Evolutionary conservation across 331 rosid species (phyloP), one percentile per base, ranked within the genome.

Genomic region (Phaseolus coccineus): DNA sequence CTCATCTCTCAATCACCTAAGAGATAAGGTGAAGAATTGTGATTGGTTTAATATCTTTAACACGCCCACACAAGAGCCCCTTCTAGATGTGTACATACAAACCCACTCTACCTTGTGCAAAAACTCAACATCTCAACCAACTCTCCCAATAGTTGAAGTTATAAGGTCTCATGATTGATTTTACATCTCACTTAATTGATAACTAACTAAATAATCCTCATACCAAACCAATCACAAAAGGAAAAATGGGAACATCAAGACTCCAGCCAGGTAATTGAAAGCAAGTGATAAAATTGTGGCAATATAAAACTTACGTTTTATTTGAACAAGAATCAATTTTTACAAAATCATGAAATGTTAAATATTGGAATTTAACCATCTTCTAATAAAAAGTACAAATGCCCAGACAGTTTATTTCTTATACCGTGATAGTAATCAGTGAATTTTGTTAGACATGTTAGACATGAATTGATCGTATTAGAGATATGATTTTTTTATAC

Each of bases 141-240:
- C 42, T 28, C 24, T 62, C 24, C 68, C 68, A 62, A 31, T 62
- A 30, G 44, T 25, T 59, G 1, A 30, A 28, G 19, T 10, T 27
- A 59, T 12, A 9, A 30, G 8, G 19, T 30, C 25, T 46, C 58
- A 47, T 69, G 8, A 47, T 14, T 46, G 37, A 31, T 69, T 69
- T 69, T 25, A 44, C 6, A 47, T 46, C 58, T 62, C 53, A 19
- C 66, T 39, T 56, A 11, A 73, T 55, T 14, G 12, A 56, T 10
- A 73, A 8, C 30, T 37, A 73, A 73, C 77, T 50, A 53, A 53
- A 30, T 55, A 55, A 57, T 56, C 9, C 14, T 16, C 78, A 73
- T 50, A 19, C 22, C 22, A 19, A 19, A 25, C 10, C 22, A 44
- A 46, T 16, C 56, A 53, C n/a, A 53, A 66, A 15, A 22, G 35